Evolutionary conservation across 495 filamentous ascomycete species (phyloP).

Genomic region (Podospora conica): DNA sequence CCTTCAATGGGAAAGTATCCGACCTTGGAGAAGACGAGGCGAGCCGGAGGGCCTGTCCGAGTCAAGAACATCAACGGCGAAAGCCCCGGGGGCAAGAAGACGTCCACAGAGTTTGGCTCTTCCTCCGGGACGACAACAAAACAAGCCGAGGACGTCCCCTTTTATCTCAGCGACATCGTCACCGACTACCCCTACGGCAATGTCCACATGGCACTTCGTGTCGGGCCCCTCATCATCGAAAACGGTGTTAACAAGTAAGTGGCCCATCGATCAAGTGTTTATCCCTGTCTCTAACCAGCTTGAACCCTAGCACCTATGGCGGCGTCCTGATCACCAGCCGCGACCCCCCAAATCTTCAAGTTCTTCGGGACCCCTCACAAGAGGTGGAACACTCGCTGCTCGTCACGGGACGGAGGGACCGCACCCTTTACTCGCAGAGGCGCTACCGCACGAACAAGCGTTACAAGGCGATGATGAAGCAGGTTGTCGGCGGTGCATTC

Average conservation of each 20-base stretch:
- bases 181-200: conserved; percentile 33
- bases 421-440: conserved; percentile 18
- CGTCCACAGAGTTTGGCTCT: not conserved
- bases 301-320: conserved; percentile 13
- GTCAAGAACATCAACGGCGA: conserved; percentile 1
- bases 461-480: conserved; percentile 39
- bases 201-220: conserved; percentile 36
- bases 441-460: conserved; percentile 23
- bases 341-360: conserved; percentile 27
- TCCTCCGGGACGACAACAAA: conserved; percentile 1
- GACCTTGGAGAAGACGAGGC: not conserved
- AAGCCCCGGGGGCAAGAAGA: not conserved
- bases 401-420: conserved; percentile 12
- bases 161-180: conserved; percentile 25
- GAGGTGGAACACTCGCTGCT: conserved; percentile 13
- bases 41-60: not conserved
- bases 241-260: conserved; percentile 28
- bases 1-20: not conserved
- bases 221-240: conserved; percentile 40
- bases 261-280: not conserved
- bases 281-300: not conserved
- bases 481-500: conserved; percentile 36
- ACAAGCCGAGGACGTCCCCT: conserved; percentile 27
- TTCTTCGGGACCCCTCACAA: conserved; percentile 7
- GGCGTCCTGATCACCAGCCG: conserved; percentile 29